Evolutionary conservation across 2,329 filamentous ascomycete genomes (phyloP), one percentile per base, ranked within the genome.

Genomic region (Xylaria sp.): DNA sequence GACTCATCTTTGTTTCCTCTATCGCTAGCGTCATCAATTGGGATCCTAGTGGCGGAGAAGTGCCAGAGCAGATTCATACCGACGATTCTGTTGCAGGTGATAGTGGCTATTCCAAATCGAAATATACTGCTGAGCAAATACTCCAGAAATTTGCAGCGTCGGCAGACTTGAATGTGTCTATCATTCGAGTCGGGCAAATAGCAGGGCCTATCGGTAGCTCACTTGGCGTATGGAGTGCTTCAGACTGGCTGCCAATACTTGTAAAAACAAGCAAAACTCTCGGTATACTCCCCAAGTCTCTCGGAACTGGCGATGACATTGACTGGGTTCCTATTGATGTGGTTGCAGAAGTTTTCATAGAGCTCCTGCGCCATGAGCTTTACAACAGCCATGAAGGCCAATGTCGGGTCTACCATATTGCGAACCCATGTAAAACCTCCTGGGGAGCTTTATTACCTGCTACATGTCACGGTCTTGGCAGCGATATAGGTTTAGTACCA

Each of bases 211-310:
- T 60, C 13, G 43, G 39, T n/a, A 34, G 43, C 15, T 25, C n/a
- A 2, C n/a, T 43, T 0, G 66, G 70, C 12, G 39, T 60, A 0
- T 75, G 73, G 73, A 70, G 65, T 46, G n/a, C 56, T 25, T 55
- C 63, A 0, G 72, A 75, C 28, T 75, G 73, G 72, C 66, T 74
- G 10, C 73, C 71, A 6, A 53, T 68, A 6, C 62, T 75, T 43
- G 25, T 73, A 41, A 68, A 52, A 45, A 73, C 63, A 0, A 67
- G 60, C 7, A 68, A 67, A 30, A 34, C 48, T 18, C 61, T 64
- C n/a, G 61, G 52, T 4, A 10, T 58, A 4, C 60, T 68, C 1
- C 23, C 60, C 1, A 70, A 66, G 30, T 63, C 15, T 43, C 66
- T 60, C 39, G 60, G 39, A 3, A 48, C 41, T 20, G 30, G 52